Conservation (phyloP, 2,329 filamentous ascomycete genomes). For the Aspergillus costaricaensis region DNA sequence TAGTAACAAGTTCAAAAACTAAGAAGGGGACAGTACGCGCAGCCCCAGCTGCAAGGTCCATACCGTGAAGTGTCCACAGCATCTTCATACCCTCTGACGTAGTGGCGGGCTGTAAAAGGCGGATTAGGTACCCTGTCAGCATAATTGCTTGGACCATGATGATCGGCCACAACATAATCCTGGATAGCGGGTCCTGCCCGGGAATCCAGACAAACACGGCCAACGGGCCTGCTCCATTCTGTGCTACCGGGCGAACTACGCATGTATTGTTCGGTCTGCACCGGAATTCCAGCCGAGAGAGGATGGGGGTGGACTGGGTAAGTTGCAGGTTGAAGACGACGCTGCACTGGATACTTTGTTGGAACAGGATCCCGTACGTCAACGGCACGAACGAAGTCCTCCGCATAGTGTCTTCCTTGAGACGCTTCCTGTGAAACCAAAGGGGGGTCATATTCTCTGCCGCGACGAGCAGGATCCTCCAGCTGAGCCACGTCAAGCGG, state of each 20-base stretch:
- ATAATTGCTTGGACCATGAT: constrained; percentile 7
- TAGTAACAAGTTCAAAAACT: background rate
- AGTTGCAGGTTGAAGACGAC: constrained; percentile 16
- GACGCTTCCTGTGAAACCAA: constrained; percentile 20
- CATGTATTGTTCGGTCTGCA: constrained; percentile 16
- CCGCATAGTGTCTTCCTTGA: constrained; percentile 35
- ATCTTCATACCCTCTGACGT: constrained; percentile 17
- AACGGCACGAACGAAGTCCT: constrained; percentile 41
- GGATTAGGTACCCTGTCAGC: constrained; percentile 7
- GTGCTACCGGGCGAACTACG: constrained; percentile 19
- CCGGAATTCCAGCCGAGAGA: constrained; percentile 17
- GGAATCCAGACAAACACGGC: constrained; percentile 15
- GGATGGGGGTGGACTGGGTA: constrained; percentile 19
- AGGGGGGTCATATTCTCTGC: constrained; percentile 21
- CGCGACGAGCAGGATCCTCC: constrained; percentile 18
- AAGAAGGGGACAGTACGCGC: background rate
- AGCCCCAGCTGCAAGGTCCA: constrained; percentile 10
- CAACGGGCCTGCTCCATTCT: constrained; percentile 14
- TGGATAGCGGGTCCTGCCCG: constrained; percentile 15
- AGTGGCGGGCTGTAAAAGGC: constrained; percentile 18
- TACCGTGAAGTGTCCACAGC: constrained; percentile 26
- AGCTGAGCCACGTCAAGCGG: constrained; percentile 14
- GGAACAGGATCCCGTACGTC: constrained; percentile 28
- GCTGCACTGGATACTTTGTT: constrained; percentile 23
- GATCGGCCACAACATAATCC: constrained; percentile 18